Evolutionary conservation across 768 basidiomycete species (phyloP), one percentile per base, ranked within the genome.

Genomic region (Infundibulicybe gibba): DNA sequence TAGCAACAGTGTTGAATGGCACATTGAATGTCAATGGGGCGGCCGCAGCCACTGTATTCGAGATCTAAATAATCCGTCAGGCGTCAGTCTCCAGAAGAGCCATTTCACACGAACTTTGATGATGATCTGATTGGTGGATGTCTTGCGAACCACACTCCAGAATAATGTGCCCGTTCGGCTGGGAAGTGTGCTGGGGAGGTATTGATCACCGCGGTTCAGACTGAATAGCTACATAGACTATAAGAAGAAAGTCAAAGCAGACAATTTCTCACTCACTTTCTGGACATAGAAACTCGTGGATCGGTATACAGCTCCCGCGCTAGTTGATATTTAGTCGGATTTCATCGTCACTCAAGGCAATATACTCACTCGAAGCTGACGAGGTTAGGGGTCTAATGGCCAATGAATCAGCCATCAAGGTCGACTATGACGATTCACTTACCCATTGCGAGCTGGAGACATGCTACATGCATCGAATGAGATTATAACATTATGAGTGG

Each of bases 181-280:
- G 0, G 83, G 83, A 0, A 83, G 68, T 0, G 81, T 85, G 57
- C 79, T 84, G 2, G 83, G 79, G 1, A 86, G 57, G 54, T 83
- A 85, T 53, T 75, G 72, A 35, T 82, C 78, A 5, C 85, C 85
- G 34, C 75, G 65, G 58, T 85, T 81, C 14, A 71, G 50, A 45
- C 80, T 79, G 67, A 86, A 86, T 32, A 87, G 68, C 83, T 86
- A 50, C 67, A 71, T 34, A 71, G 54, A 65, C 66, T 39, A 12
- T 44, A 15, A 12, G 44, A 6, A 19, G 6, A 15, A 16, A 34
- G 14, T 35, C 25, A 17, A 45, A 25, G 8, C 21, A 8, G 3
- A 17, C 32, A 34, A 11, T 15, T 12, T 11, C 31, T 72, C 54
- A 66, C 67, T 20, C 40, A 77, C 80, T 69, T 81, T 73, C 56